phyloP scores from a whole-genome alignment of 2,329 filamentous ascomycete genomes.

The Pyrenophora tritici-repentis region DNA sequence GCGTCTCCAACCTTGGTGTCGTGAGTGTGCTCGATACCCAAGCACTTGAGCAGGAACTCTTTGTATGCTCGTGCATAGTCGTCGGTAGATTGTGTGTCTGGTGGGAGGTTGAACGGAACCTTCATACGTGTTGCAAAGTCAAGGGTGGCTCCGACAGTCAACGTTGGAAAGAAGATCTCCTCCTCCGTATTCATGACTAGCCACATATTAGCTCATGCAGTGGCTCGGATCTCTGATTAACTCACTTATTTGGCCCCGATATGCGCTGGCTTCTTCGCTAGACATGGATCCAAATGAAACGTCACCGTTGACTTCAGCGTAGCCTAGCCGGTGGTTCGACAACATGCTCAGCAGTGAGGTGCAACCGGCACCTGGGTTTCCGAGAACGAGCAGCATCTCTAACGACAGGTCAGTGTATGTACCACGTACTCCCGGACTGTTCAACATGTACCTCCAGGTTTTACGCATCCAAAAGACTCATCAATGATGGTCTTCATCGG shows the following conservation, averaged over 20 bases:
- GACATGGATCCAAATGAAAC: constrained; percentile 57
- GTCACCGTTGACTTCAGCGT: constrained; percentile 71
- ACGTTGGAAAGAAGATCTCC: constrained; percentile 73
- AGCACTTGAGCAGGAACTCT: constrained; percentile 56
- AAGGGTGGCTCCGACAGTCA: constrained; percentile 85
- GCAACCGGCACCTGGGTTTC: constrained; percentile 58
- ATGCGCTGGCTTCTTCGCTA: constrained; percentile 73
- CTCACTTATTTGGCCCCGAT: constrained; percentile 73
- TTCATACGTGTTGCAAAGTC: constrained; percentile 63
- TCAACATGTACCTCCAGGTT: constrained; percentile 56
- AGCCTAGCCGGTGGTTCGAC: constrained; percentile 56
- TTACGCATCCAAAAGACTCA: constrained; percentile 67
- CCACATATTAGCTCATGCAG: not conserved
- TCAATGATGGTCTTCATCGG: constrained; percentile 64
- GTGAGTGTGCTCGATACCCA: constrained; percentile 55
- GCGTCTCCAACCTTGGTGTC: constrained; percentile 72
- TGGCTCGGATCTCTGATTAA: not conserved
- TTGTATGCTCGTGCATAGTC: constrained; percentile 54
- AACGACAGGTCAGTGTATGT: not conserved
- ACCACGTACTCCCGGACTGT: not conserved
- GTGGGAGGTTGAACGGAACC: constrained; percentile 55
- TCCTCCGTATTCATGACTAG: constrained; percentile 72
- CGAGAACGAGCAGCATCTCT: constrained; percentile 73
- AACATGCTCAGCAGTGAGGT: constrained; percentile 73
- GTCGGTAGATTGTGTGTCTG: constrained; percentile 49